These are phyloP conservation scores for Torulaspora globosa DNA, from an alignment of 1,139 yeast species.

Conservation along the genomic window DNA sequence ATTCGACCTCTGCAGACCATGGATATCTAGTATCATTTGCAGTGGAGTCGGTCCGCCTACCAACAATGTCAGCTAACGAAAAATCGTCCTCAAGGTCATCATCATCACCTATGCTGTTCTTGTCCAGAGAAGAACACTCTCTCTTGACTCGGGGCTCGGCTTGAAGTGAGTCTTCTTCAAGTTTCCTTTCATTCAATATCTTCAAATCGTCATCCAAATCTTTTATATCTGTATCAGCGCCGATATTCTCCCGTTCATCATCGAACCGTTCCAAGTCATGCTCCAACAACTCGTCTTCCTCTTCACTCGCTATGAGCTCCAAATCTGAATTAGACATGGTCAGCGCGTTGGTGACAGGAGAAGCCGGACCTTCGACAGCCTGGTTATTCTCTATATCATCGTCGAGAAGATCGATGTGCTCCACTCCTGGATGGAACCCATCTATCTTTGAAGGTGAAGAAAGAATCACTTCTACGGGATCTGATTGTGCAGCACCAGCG, in stretches of 20 bases:
- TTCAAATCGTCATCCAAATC: slow-evolving; percentile 35
- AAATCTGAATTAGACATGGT: slow-evolving; percentile 24
- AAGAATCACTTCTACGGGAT: slow-evolving; percentile 16
- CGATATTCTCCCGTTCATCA: slow-evolving; percentile 35
- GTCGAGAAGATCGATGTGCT: slow-evolving; percentile 24
- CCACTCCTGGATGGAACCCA: slow-evolving; percentile 10
- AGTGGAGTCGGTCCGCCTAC: slow-evolving; percentile 6
- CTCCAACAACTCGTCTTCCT: slow-evolving; percentile 25
- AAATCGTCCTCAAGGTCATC: slow-evolving; percentile 15
- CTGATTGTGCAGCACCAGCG: slow-evolving; percentile 7
- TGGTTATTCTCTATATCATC: slow-evolving; percentile 16
- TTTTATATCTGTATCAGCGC: slow-evolving; percentile 25
- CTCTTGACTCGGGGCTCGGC: slow-evolving; percentile 14
- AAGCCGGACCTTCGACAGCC: slow-evolving; percentile 6
- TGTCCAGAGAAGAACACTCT: slow-evolving; percentile 9
- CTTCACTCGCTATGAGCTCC: slow-evolving; percentile 21
- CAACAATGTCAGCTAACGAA: slow-evolving; percentile 10
- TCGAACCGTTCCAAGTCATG: slow-evolving; percentile 36
- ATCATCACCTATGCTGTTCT: slow-evolving; percentile 6
- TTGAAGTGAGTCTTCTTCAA: slow-evolving; percentile 18
- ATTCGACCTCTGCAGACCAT: slow-evolving; percentile 66
- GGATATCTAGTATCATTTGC: slow-evolving; percentile 36
- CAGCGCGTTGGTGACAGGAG: slow-evolving; percentile 8
- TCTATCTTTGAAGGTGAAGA: slow-evolving; percentile 14
- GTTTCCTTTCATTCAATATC: slow-evolving; percentile 33